Conservation (phyloP, 1,284 basidiomycete species). For the Cryptococcus sp. region DNA sequence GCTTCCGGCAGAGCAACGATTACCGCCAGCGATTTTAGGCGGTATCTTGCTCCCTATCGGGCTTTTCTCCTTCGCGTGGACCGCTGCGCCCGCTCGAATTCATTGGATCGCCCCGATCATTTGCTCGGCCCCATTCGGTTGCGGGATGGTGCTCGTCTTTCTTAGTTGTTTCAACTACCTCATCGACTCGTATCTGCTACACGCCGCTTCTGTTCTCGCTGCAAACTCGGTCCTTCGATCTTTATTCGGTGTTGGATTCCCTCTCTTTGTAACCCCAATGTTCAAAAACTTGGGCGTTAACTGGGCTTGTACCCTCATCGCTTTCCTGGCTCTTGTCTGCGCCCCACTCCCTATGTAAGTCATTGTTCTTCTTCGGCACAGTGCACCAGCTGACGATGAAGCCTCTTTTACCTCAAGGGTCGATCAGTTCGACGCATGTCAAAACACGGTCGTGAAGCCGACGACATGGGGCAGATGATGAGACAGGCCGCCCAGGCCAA, state of each 20-base stretch:
- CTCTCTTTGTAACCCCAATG: slow-evolving; percentile 56
- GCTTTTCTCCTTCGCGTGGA: slow-evolving; percentile 51
- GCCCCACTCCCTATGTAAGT: slow-evolving; percentile 52
- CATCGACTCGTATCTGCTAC: slow-evolving; percentile 60
- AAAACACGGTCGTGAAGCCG: slow-evolving; percentile 21
- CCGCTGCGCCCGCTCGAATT: slow-evolving; percentile 52
- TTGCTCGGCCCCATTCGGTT: slow-evolving; percentile 60
- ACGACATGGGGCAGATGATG: slow-evolving; percentile 23
- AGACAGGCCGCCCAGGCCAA: slow-evolving; percentile 1
- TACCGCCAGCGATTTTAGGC: slow-evolving; percentile 60
- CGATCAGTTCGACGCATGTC: slow-evolving; percentile 12
- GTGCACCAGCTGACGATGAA: not conserved
- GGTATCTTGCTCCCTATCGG: slow-evolving; percentile 55
- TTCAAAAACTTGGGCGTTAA: slow-evolving; percentile 57
- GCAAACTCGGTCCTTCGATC: slow-evolving; percentile 64
- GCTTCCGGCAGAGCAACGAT: slow-evolving; percentile 51
- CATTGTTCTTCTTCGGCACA: not conserved
- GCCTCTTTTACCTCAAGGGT: slow-evolving; percentile 23
- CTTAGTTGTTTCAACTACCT: slow-evolving; percentile 48
- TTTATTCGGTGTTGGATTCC: slow-evolving; percentile 60
- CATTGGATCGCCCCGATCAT: slow-evolving; percentile 62
- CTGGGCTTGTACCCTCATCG: slow-evolving; percentile 60
- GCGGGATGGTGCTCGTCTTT: slow-evolving; percentile 33
- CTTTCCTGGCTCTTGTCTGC: slow-evolving; percentile 56
- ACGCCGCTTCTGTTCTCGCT: slow-evolving; percentile 47